Evolutionary conservation across 495 filamentous ascomycete species (phyloP), one percentile per base, ranked within the genome.

Genomic region (Alectoria sarmentosa): DNA sequence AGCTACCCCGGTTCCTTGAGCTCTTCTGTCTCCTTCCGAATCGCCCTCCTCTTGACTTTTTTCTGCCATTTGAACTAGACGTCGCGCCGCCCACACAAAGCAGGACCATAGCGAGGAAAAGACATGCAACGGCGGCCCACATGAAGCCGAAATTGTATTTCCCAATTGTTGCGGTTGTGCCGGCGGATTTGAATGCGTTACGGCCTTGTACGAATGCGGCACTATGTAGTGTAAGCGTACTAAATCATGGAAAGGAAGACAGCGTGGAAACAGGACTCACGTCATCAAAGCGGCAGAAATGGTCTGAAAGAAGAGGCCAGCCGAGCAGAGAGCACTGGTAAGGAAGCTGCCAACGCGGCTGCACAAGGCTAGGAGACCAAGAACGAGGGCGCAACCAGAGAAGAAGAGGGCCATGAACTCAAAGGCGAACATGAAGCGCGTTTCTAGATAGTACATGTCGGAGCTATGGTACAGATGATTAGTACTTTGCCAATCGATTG

Each of bases 111-210:
- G 89, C 83, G 60, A 96, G 75, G 65, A 92, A 76, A 57, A 90
- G 80, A 56, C 84, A 86, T 1, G 80, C 84, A 70, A 86, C 84
- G 7, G 90, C 82, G 4, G 87, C 87, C 92, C 92, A 96, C 76
- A 88, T 90, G 77, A 96, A 96, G 36, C 84, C 92, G 69, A 89
- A 92, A 10, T 88, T 86, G 66, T 91, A 90, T 21, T 74, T 68
- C 34, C 92, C 92, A 8, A 96, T 73, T 11, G 68, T 73, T 30
- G 92, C 84, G 42, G 65, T 60, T 54, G 86, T 82, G 69, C 81
- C 82, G 63, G 79, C 82, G 41, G 69, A 63, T 37, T 75, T 76
- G 78, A 96, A 95, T 23, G 76, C 79, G 71, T 91, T 76, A 68
- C 91, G 90, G 69, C 84, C 88, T 73, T 87, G 79, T 63, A 96